Evolutionary conservation across 2,329 filamentous ascomycete genomes (phyloP), one percentile per base, ranked within the genome.

Genomic region (Talaromyces sp.): DNA sequence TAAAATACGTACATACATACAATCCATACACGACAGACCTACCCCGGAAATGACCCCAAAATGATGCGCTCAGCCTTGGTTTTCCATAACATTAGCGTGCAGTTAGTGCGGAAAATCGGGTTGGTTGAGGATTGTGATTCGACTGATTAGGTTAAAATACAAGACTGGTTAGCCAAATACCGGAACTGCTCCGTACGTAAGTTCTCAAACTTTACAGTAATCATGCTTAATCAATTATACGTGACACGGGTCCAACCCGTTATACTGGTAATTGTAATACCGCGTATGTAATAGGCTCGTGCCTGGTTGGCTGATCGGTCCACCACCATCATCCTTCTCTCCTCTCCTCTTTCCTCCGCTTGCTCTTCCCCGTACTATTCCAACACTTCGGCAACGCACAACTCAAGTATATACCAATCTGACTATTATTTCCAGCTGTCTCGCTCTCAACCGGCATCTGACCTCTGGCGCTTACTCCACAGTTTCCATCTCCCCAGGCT

Each of bases 21-120:
- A 43, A 31, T 58, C 27, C 27, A 37, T 37, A 59, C 35, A 31
- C 3, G 13, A 59, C 37, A 59, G 19, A 45, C 16, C 56, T 59
- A 59, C 56, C 56, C 56, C 56, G 56, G 56, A 59, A 59, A 41
- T 45, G 33, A 59, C 56, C 56, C 56, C 56, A 59, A 59, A 39
- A 45, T 59, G 56, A 59, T 45, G 37, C 27, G 13, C 27, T 43
- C 14, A 43, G 16, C 54, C 56, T 41, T 58, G 56, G 56, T 41
- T 58, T 58, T 37, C n/a, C 2, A 37, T 24, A 19, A 56, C 33
- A 22, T 39, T 56, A 37, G 52, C 52, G 52, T 37, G 52, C 52
- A 37, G 33, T 19, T 56, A 56, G 52, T 37, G n/a, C 7, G n/a
- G 52, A 22, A 22, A 24, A 7, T 19, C 22, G 7, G 37, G 33